Evolutionary conservation across 228 moss, liverwort and hornwort genomes (phyloP).

Genomic region (Sphagnum fallax): DNA sequence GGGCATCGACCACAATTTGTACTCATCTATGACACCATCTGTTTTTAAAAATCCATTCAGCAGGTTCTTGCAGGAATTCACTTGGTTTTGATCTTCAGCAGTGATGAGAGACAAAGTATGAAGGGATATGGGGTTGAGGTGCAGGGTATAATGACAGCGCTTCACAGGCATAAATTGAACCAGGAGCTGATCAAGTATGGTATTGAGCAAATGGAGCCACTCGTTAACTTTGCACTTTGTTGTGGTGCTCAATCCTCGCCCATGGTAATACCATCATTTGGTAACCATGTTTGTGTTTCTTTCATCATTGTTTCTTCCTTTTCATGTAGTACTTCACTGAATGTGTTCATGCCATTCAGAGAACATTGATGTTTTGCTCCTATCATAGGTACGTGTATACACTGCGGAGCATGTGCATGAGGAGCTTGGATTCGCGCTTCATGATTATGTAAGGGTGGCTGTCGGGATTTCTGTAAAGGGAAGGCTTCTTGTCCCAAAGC

Average conservation of each 20-base stretch:
- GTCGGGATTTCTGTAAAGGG: conserved; percentile 37
- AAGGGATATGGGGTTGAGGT: background rate
- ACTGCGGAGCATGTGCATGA: conserved; percentile 25
- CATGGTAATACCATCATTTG: conserved; percentile 8
- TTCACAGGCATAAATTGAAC: conserved; percentile 20
- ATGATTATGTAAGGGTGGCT: conserved; percentile 35
- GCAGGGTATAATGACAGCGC: conserved; percentile 10
- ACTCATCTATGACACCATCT: conserved; percentile 4
- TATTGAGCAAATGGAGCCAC: conserved; percentile 40
- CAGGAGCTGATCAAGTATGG: conserved; percentile 31
- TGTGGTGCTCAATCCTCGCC: conserved; percentile 46
- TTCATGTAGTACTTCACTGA: background rate
- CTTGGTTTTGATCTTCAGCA: too few species aligned
- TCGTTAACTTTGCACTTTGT: conserved; percentile 27
- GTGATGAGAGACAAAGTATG: background rate
- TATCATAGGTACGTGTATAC: conserved; percentile 28
- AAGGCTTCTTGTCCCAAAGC: conserved; percentile 32
- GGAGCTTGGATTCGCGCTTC: conserved; percentile 27
- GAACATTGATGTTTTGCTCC: background rate
- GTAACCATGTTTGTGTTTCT: too few species aligned
- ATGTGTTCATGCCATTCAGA: background rate
- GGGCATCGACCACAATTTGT: conserved; percentile 43
- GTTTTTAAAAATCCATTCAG: too few species aligned
- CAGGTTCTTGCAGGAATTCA: too few species aligned
- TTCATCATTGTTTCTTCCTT: background rate